Evolutionary conservation across 495 filamentous ascomycete genomes (phyloP).

Genomic region (Gamarada debralockiae): DNA sequence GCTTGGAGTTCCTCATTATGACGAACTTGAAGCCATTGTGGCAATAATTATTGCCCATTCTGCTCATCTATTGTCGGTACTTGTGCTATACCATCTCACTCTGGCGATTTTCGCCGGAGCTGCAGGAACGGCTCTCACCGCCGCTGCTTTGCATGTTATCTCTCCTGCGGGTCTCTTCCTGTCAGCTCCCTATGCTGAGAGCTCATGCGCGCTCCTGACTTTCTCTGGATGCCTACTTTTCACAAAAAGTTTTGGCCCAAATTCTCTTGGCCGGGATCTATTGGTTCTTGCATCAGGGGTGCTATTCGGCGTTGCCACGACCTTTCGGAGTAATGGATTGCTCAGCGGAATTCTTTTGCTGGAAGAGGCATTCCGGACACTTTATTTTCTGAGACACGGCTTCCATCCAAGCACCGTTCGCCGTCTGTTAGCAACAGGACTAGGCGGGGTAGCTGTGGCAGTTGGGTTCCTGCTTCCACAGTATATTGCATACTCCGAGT

Average conservation of each 20-base stretch:
- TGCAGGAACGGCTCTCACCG: constrained; percentile 54
- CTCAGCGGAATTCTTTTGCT: constrained; percentile 75
- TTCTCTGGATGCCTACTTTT: constrained; percentile 73
- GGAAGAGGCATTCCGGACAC: constrained; percentile 25
- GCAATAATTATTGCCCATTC: constrained; percentile 58
- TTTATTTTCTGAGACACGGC: constrained; percentile 19
- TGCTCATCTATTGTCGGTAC: constrained; percentile 63
- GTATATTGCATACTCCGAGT: constrained; percentile 65
- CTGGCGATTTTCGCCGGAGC: constrained; percentile 23
- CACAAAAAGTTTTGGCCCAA: constrained; percentile 41
- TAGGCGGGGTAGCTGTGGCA: constrained; percentile 64
- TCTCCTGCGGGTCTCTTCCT: constrained; percentile 89
- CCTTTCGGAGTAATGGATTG: constrained; percentile 82
- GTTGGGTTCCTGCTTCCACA: constrained; percentile 70
- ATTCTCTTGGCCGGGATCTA: constrained; percentile 33
- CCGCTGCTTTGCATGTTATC: constrained; percentile 72
- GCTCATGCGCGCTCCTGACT: constrained; percentile 72
- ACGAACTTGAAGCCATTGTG: constrained; percentile 29
- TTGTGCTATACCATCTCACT: constrained; percentile 53
- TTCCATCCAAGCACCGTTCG: constrained; percentile 23
- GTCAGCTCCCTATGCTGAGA: constrained; percentile 81
- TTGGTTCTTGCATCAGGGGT: constrained; percentile 55
- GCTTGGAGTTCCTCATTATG: constrained; percentile 7
- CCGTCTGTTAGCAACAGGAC: constrained; percentile 49
- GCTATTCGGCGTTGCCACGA: constrained; percentile 68